Base-by-base conservation (phyloP, 2,329 filamentous ascomycete genomes). In the Coccinonectria pachysandricola region DNA sequence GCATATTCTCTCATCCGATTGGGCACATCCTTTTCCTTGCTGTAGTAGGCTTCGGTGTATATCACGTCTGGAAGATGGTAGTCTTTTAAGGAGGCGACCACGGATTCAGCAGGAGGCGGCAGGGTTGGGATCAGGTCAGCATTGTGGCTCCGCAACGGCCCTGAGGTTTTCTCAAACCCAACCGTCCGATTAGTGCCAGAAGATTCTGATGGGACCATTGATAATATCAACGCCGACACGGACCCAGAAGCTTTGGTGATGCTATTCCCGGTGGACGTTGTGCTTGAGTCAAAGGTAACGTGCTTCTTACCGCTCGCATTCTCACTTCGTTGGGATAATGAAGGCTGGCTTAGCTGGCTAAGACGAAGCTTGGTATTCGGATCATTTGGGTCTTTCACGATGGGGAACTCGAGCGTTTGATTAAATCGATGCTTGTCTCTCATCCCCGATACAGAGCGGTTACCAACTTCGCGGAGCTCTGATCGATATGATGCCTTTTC, bases 1-100 rank as follows among this genome's bases (percentile, higher is more conserved):
- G 82, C 88, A 56, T 94, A 96, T 53, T 94, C 85, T 27, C 84
- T 68, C 16, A 68, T 56, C 27, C 79, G 71, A 19, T 78, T 68
- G 8, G 87, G 86, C 0, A 95, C 80, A 53, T 96, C 91, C 26
- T 65, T 67, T 35, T 92, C 84, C 15, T 82, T 67, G 41, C 86
- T 82, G 49, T 94, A 96, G 45, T 79, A 87, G 1, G 87, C 78
- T 47, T 86, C 77, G 51, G 86, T 82, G 37, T 94, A 92, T 24
- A 95, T 68, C 9, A 81, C 68, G 31, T 77, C 64, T 1, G 81
- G 79, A 7, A 75, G 21, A 9, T 34, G 19, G 16, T 46, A 22
- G 2, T 48, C 45, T 7, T 38, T 39, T 25, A 54, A 28, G 2
- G 44, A 37, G 5, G 33, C 17, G 7, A 29, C 23, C 9, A 53